These are phyloP conservation scores for Phaffomyces thermotolerans DNA, from an alignment of 805 yeast genomes.

Conservation along the genomic window DNA sequence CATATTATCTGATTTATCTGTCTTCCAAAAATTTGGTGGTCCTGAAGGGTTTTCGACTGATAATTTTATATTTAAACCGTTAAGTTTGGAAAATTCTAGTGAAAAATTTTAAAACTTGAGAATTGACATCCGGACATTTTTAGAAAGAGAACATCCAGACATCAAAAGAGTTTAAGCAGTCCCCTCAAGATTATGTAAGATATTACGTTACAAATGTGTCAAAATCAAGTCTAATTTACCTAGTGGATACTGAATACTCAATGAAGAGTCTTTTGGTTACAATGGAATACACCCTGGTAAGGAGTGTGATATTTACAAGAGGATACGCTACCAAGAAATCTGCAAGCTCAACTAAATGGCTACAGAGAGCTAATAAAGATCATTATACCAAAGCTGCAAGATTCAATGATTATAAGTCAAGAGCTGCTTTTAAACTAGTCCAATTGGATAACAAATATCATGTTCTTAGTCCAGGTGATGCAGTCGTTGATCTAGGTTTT, in stretches of 20 bases:
- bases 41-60: constrained; percentile 45
- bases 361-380: constrained; percentile 62
- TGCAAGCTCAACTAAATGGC: constrained; percentile 64
- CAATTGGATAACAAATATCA: constrained; percentile 64
- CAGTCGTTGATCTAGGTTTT: constrained; percentile 81
- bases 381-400: constrained; percentile 61
- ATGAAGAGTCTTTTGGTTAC: not conserved
- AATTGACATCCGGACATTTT: constrained; percentile 3
- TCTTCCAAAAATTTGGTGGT: constrained; percentile 71
- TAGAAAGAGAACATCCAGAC: not conserved
- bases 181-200: constrained; percentile 2
- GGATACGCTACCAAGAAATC: constrained; percentile 25
- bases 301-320: constrained; percentile 6
- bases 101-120: not conserved
- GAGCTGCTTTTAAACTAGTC: constrained; percentile 86
- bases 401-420: constrained; percentile 53
- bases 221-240: not conserved
- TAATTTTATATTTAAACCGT: constrained; percentile 3
- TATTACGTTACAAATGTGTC: not conserved
- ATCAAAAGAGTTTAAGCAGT: not conserved
- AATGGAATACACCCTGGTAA: not conserved
- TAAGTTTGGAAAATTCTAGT: not conserved
- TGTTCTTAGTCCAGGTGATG: constrained; percentile 47
- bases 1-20: constrained; percentile 45
- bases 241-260: not conserved